Evolutionary conservation across 2,329 filamentous ascomycete genomes (phyloP), one percentile per base, ranked within the genome.

Genomic region (Penicillium sp.): DNA sequence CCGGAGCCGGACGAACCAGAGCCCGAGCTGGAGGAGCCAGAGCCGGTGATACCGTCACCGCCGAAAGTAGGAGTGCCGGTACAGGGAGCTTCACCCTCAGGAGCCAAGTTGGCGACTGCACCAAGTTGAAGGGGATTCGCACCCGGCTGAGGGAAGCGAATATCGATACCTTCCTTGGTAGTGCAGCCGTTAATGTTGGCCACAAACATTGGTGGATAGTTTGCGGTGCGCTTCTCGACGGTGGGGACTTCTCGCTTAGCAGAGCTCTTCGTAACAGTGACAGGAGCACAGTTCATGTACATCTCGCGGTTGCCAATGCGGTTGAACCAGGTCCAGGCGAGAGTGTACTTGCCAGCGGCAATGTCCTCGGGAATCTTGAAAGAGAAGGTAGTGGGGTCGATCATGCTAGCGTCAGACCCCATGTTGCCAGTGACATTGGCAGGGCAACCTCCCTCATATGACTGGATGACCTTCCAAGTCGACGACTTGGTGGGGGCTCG

Each of bases 241-340:
- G 22, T 42, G 3, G 67, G 63, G 34, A 63, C 58, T 3, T 70
- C 71, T 10, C 79, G 73, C 71, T 86, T 84, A 55, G 76, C 73
- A 1, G 79, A 75, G 22, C 77, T n/a, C 4, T 76, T 78, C 0
- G 85, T 85, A 25, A 98, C 82, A 0, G 82, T 84, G 50, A 96
- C 76, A 0, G 91, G 86, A 0, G 90, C 91, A 68, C 94, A 99
- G 83, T 96, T 96, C 92, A 96, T 96, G 83, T 98, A 97, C 84
- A 96, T 92, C 74, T 98, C 95, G 0, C 93, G 88, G 80, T 96
- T 96, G 2, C 95, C 95, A 10, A 96, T 71, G 60, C 89, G 90
- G 77, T 98, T 98, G 77, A 96, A 87, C 95, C 95, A 98, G 0
- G 92, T 92, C 92, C 93, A 98, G 0, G 91, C 91, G 5, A 98